Conservation (phyloP, 1,284 basidiomycete species). For the Thecaphora thlaspeos region DNA sequence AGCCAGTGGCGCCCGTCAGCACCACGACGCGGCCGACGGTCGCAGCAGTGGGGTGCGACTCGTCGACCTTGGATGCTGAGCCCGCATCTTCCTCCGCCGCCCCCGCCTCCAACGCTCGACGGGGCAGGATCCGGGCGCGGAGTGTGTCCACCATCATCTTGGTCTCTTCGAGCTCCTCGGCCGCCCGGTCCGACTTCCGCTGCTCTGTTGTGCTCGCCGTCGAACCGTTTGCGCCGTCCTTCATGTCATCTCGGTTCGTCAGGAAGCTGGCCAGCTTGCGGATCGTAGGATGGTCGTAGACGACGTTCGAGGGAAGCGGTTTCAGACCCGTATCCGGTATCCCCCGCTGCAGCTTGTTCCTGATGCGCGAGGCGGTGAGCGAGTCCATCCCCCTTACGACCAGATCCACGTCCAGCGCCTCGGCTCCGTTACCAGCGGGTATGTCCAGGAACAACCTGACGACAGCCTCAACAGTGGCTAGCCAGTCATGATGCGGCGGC, state of each 20-base stretch:
- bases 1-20: constrained; percentile 41
- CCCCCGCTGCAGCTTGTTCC: constrained; percentile 44
- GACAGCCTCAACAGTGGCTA: neutral
- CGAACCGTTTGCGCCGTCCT: too few species aligned
- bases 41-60: too few species aligned
- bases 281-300: constrained; percentile 62
- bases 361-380: constrained; percentile 64
- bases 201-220: too few species aligned
- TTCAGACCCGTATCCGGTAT: too few species aligned
- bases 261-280: constrained; percentile 48
- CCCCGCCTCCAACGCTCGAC: too few species aligned
- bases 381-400: constrained; percentile 65
- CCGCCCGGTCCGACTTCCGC: too few species aligned
- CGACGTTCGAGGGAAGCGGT: constrained; percentile 56
- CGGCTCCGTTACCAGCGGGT: too few species aligned
- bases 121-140: neutral
- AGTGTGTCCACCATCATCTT: neutral
- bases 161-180: constrained; percentile 13
- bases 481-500: constrained; percentile 9
- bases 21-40: constrained; percentile 4
- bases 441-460: neutral
- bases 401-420: constrained; percentile 40
- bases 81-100: too few species aligned
- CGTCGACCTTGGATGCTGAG: too few species aligned
- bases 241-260: too few species aligned